Evolutionary conservation across 2,329 filamentous ascomycete genomes (phyloP).

Genomic region (Penicillium sp.): DNA sequence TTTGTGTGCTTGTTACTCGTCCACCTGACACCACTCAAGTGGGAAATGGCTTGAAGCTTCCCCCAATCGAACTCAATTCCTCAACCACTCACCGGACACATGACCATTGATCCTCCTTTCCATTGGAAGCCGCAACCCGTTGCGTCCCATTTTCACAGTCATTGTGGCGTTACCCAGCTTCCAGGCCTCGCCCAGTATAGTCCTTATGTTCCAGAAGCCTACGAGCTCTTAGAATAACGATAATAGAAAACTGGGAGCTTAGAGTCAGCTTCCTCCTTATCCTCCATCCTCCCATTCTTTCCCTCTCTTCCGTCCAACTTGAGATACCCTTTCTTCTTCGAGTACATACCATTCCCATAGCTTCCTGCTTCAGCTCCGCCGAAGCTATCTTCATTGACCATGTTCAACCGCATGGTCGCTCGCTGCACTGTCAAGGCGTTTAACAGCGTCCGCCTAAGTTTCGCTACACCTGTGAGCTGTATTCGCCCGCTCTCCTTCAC

Average conservation of each 20-base stretch:
- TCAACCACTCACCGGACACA: neutral
- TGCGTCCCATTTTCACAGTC: constrained; percentile 5
- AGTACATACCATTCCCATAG: neutral
- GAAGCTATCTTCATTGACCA: constrained; percentile 6
- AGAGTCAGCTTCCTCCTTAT: neutral
- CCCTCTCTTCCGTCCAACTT: neutral
- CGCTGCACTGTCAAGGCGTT: constrained; percentile 27
- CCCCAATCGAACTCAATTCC: constrained; percentile 1
- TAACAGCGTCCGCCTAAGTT: constrained; percentile 18
- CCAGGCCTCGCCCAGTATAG: neutral
- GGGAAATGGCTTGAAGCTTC: no score
- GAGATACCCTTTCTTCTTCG: neutral
- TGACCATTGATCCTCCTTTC: neutral
- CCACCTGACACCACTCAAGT: constrained; percentile 8
- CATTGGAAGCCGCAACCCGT: neutral
- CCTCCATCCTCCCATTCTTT: neutral
- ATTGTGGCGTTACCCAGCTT: constrained; percentile 9
- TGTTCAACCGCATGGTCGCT: constrained; percentile 29
- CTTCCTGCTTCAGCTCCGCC: neutral
- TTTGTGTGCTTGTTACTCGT: neutral
- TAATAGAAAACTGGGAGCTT: neutral
- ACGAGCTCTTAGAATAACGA: neutral
- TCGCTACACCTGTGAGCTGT: constrained; percentile 4
- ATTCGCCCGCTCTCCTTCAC: constrained; percentile 32
- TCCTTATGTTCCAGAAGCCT: constrained; percentile 3